A percentile compares a stretch with the other conserved stretches of the same genome.
Evolutionary conservation across 2,329 filamentous ascomycete genomes (phyloP).

Genomic region (Pestalotiopsis sp.): DNA sequence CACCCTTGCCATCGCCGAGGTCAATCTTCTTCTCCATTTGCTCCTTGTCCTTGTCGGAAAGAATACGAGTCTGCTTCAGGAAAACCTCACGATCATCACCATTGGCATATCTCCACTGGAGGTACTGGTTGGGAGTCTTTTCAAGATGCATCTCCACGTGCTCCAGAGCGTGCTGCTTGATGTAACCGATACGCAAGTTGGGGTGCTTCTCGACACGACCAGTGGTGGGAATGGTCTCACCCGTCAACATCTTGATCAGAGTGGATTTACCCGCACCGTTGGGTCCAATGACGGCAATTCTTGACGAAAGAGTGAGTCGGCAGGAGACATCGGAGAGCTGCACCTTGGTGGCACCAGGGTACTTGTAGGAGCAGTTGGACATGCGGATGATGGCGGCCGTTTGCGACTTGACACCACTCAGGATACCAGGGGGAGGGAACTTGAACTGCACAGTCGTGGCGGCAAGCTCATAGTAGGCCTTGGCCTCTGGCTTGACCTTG

Average conservation of each 20-base stretch:
- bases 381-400: constrained; percentile 95
- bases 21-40: constrained; percentile 94
- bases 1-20: constrained; percentile 78
- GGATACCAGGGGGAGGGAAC: constrained; percentile 92
- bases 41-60: constrained; percentile 81
- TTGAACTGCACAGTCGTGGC: constrained; percentile 92
- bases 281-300: constrained; percentile 93
- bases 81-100: constrained; percentile 96
- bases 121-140: constrained; percentile 98
- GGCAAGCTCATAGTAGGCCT: constrained; percentile 96
- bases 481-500: constrained; percentile 86
- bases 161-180: constrained; percentile 98
- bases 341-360: constrained; percentile 85
- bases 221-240: constrained; percentile 80
- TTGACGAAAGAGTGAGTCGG: constrained; percentile 84
- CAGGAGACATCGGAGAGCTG: constrained; percentile 89
- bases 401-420: constrained; percentile 92
- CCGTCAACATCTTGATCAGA: constrained; percentile 94
- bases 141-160: constrained; percentile 99
- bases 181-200: constrained; percentile 97
- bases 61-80: constrained; percentile 93
- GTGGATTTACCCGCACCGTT: constrained; percentile 99
- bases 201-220: constrained; percentile 98
- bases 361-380: constrained; percentile 89
- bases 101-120: constrained; percentile 97